Conservation (phyloP, 164 flowering plant genomes). For the Vitis riparia region DNA sequence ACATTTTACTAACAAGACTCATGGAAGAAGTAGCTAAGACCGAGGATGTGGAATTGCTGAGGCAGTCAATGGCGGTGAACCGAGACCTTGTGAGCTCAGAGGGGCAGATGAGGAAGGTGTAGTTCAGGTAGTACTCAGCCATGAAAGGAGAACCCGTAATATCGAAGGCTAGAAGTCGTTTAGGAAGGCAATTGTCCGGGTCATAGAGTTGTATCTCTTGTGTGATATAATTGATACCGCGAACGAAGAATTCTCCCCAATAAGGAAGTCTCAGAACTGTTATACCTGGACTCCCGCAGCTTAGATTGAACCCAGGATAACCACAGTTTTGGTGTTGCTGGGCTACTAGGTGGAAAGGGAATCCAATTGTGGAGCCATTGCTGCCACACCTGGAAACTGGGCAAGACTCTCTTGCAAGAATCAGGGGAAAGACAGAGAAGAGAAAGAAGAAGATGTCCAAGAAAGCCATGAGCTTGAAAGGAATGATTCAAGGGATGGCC, state of each 20-base stretch:
- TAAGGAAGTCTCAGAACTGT: conserved; percentile 25
- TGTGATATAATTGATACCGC: conserved; percentile 30
- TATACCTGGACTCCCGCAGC: conserved; percentile 18
- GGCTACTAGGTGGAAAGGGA: conserved; percentile 24
- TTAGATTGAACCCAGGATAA: conserved; percentile 42
- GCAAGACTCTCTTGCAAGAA: not conserved
- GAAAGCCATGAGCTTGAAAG: conserved; percentile 4
- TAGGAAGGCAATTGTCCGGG: conserved; percentile 35
- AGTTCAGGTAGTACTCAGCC: conserved; percentile 8
- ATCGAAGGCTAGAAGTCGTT: conserved; percentile 24
- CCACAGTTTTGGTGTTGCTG: conserved; percentile 22
- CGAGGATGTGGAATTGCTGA: conserved; percentile 20
- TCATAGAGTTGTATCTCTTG: conserved; percentile 42
- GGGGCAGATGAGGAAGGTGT: conserved; percentile 39
- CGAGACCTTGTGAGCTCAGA: not conserved
- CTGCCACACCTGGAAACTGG: conserved; percentile 3
- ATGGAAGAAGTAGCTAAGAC: conserved; percentile 29
- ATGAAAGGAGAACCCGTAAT: conserved; percentile 39
- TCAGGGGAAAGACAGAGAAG: not conserved
- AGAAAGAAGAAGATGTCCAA: conserved; percentile 2
- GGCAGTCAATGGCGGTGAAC: conserved; percentile 29
- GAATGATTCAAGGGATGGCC: conserved; percentile 1
- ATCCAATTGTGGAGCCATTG: conserved; percentile 9
- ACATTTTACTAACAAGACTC: not conserved
- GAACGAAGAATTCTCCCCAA: conserved; percentile 31